Evolutionary conservation across 1,284 basidiomycete species (phyloP), one percentile per base, ranked within the genome.

Genomic region (Fomitopsis schrenkii): DNA sequence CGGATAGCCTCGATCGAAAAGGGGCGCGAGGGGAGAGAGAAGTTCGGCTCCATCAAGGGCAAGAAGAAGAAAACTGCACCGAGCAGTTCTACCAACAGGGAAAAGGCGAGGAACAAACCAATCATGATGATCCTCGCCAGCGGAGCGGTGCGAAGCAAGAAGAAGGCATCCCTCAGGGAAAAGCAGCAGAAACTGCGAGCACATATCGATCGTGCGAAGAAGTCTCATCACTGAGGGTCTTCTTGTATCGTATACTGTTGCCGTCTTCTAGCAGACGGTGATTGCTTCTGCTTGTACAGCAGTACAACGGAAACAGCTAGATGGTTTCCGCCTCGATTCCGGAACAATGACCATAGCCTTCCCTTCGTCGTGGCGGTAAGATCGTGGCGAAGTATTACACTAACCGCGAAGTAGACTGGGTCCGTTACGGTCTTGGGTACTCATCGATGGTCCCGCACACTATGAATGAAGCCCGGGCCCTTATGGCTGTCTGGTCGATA

Each of bases 1-100:
- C 89, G 97, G 26, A 87, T 99, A 78, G 95, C 92, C 3, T 91
- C 88, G 17, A 94, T 99, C 67, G 87, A 91, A 71, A 91, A 94
- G 74, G 97, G 97, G 0, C 85, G 97, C 36, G 96, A 99, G 75
- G 97, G 95, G 0, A 84, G 97, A 57, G 96, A 97, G 71, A 98
- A 98, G 80, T 99, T 90, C 72, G 94, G 94, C 6, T 93, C 90
- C 58, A 76, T 84, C 67, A 95, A 91, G 79, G 95, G 94, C 41
- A 96, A 96, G 81, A 90, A 93, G 77, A 93, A 87, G 65, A 93
- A 93, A 74, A 91, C 81, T 44, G 76, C 78, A 15, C 86, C 89
- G 57, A 93, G 90, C 73, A 93, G 90, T 70, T 87, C 90, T 62
- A 96, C 94, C 40, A 96, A 96, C 75, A 82, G 86, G 69, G 93